Conservation (phyloP, 495 filamentous ascomycete species). For the Xylaria intraflava region DNA sequence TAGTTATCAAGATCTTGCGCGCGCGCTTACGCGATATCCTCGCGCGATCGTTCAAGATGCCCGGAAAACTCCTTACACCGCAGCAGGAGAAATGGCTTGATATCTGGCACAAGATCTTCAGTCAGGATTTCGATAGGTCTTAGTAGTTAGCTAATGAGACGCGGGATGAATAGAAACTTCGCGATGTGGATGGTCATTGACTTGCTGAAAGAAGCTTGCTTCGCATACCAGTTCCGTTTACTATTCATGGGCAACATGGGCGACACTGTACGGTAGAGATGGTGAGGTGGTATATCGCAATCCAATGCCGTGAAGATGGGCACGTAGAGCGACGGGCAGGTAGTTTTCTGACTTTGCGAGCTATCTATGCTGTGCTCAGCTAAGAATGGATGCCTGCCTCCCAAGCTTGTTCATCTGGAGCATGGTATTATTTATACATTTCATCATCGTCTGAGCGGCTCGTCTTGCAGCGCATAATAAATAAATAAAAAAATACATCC, state of each 20-base stretch:
- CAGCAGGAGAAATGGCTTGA: slow-evolving; percentile 70
- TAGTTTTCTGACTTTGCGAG: background rate
- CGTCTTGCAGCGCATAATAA: background rate
- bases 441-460: background rate
- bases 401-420: background rate
- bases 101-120: slow-evolving; percentile 53
- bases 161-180: background rate
- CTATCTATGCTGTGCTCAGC: background rate
- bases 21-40: slow-evolving; percentile 61
- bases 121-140: slow-evolving; percentile 20
- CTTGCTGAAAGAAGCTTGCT: background rate
- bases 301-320: background rate
- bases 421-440: background rate
- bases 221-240: background rate
- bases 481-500: background rate
- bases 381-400: background rate
- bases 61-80: slow-evolving; percentile 61
- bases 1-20: slow-evolving; percentile 74
- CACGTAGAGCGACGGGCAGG: background rate
- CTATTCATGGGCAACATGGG: background rate
- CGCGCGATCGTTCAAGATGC: slow-evolving; percentile 60
- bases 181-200: background rate
- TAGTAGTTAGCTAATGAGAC: background rate
- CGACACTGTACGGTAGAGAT: background rate
- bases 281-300: background rate